These are phyloP conservation scores for Silene uniflora DNA, from an alignment of 148 eudicot species.

Conservation along the genomic window DNA sequence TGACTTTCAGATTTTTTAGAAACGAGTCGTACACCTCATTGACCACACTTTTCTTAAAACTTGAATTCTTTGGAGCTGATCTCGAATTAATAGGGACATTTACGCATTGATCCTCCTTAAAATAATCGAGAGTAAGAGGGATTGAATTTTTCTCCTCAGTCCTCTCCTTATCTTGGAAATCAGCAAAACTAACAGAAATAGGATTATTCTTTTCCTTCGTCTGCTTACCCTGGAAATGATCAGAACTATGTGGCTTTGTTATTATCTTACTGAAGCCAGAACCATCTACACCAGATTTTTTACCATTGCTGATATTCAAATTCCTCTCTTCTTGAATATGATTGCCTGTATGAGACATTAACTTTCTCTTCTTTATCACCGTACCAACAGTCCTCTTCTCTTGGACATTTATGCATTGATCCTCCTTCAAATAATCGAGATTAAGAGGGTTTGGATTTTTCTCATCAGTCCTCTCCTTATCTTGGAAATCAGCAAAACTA, in stretches of 20 bases:
- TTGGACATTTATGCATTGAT: neutral
- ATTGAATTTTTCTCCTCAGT: neutral
- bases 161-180: neutral
- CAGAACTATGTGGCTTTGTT: neutral
- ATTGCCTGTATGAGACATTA: neutral
- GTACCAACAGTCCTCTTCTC: slow-evolving; percentile 16
- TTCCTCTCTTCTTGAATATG: slow-evolving; percentile 2
- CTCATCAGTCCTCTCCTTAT: neutral
- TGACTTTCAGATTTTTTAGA: slow-evolving; percentile 7
- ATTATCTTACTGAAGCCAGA: neutral
- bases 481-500: neutral
- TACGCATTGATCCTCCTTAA: neutral
- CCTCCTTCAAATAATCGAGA: neutral
- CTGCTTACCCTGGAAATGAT: neutral
- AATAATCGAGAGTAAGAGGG: neutral
- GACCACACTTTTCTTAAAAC: neutral
- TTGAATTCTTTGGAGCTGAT: neutral
- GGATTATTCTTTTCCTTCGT: neutral
- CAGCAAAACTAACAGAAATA: neutral
- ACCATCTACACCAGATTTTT: neutral
- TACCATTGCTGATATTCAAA: neutral
- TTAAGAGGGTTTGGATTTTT: neutral
- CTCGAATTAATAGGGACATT: neutral
- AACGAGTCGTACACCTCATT: slow-evolving; percentile 13
- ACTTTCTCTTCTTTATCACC: slow-evolving; percentile 10